Percentiles rank a stretch among this genome's conserved stretches.
Conservation (phyloP, 2,329 filamentous ascomycete species). For the Thielaviopsis punctulata region DNA sequence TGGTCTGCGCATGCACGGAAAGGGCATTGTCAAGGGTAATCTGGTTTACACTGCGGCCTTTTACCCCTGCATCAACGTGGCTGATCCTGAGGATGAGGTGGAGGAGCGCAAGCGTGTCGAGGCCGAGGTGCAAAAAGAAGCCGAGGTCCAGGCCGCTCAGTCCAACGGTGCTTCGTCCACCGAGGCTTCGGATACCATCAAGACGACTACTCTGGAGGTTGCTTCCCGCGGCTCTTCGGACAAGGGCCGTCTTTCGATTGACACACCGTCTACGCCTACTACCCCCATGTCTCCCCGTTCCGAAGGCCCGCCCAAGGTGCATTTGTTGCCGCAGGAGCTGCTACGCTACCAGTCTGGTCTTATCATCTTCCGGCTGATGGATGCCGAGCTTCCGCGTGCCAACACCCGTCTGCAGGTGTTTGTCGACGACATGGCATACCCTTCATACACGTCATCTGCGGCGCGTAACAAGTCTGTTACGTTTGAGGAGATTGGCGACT, state of each 20-base stretch:
- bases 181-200: conserved; percentile 9
- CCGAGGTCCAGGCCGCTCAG: conserved; percentile 18
- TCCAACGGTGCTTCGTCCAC: conserved; percentile 10
- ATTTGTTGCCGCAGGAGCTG: conserved; percentile 63
- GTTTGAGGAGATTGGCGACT: conserved; percentile 88
- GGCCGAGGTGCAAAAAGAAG: no score
- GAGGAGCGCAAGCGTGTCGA: conserved; percentile 32
- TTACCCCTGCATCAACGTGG: conserved; percentile 73
- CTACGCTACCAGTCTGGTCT: conserved; percentile 77
- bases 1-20: conserved; percentile 56
- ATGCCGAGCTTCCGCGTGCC: conserved; percentile 63
- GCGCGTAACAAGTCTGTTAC: conserved; percentile 50
- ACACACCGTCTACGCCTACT: conserved; percentile 8
- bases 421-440: conserved; percentile 89
- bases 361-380: conserved; percentile 84
- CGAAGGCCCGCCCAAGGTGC: conserved; percentile 52
- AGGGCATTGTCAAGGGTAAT: conserved; percentile 58
- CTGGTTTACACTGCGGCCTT: conserved; percentile 75
- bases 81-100: conserved; percentile 77
- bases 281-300: conserved; percentile 28
- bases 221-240: background rate
- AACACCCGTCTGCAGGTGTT: conserved; percentile 70
- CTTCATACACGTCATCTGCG: conserved; percentile 67
- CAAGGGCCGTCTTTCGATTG: conserved; percentile 6
- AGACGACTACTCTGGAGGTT: conserved; percentile 15